Evolutionary conservation across 805 yeast species (phyloP).

Genomic region (Citeromyces matritensis): DNA sequence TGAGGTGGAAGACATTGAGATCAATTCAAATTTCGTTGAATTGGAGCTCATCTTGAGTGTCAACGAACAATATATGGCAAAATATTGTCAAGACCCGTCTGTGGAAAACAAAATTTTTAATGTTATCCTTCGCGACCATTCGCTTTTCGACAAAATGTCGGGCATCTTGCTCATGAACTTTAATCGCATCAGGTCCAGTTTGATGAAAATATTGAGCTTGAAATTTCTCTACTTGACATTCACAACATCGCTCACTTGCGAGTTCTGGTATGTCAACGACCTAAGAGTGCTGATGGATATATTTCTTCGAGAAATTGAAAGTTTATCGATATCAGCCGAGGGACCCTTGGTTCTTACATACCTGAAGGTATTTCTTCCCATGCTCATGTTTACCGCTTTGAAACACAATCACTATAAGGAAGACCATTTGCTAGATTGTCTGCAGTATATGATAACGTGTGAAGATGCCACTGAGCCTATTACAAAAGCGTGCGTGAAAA

Average conservation of each 20-base stretch:
- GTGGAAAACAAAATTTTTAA: conserved; percentile 36
- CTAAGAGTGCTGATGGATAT: conserved; percentile 75
- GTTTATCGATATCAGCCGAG: conserved; percentile 40
- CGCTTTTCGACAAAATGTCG: conserved; percentile 36
- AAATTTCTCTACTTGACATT: conserved; percentile 66
- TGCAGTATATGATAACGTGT: conserved; percentile 27
- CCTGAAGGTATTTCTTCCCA: conserved; percentile 58
- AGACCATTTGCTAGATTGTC: conserved; percentile 31
- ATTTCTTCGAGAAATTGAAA: conserved; percentile 61
- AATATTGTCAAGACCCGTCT: conserved; percentile 7
- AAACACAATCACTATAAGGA: conserved; percentile 40
- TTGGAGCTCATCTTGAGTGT: conserved; percentile 59
- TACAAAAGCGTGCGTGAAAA: too few species aligned
- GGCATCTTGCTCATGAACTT: conserved; percentile 61
- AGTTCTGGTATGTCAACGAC: conserved; percentile 71
- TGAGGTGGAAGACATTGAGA: conserved; percentile 29
- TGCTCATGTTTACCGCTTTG: conserved; percentile 53
- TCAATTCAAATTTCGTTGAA: conserved; percentile 36
- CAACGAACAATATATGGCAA: conserved; percentile 80
- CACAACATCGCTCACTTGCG: conserved; percentile 47
- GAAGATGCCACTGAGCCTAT: conserved; percentile 15
- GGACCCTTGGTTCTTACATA: conserved; percentile 53
- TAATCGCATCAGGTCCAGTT: conserved; percentile 60
- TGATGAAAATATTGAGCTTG: conserved; percentile 63
- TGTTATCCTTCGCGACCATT: conserved; percentile 27